Percentiles rank a stretch among this genome's conserved stretches.
phyloP scores from a whole-genome alignment of 2,329 filamentous ascomycete genomes.

The Grosmannia clavigera region DNA sequence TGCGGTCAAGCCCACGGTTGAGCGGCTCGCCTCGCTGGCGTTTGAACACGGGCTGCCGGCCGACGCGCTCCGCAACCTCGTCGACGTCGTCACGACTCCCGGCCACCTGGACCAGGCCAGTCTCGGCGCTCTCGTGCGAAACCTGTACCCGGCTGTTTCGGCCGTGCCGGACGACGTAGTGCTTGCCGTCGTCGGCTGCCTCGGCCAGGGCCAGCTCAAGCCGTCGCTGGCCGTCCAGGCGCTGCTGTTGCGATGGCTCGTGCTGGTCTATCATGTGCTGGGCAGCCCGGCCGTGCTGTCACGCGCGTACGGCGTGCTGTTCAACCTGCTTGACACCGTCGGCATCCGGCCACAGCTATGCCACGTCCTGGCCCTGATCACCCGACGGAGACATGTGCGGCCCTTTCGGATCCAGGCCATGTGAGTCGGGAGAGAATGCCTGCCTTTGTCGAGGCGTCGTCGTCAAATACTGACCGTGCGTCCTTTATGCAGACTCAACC shows the following conservation, averaged over 20 bases:
- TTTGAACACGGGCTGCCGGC: conserved; percentile 57
- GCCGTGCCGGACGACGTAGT: conserved; percentile 45
- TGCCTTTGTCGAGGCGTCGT: not conserved
- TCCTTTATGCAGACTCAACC: conserved; percentile 32
- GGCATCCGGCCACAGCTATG: conserved; percentile 56
- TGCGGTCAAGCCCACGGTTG: conserved; percentile 51
- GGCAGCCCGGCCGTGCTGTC: conserved; percentile 44
- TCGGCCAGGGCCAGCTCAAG: conserved; percentile 70
- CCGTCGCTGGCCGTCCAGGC: conserved; percentile 59
- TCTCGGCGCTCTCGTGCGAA: conserved; percentile 54
- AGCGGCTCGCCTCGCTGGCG: conserved; percentile 47
- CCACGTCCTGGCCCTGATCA: conserved; percentile 67
- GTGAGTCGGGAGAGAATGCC: conserved; percentile 25
- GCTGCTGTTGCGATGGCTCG: conserved; percentile 63
- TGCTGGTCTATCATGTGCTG: conserved; percentile 61
- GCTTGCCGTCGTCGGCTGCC: conserved; percentile 53
- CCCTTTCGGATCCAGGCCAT: conserved; percentile 72
- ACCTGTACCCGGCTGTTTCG: conserved; percentile 59
- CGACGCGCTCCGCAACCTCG: conserved; percentile 45
- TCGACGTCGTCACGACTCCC: conserved; percentile 54
- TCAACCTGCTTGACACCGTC: conserved; percentile 71
- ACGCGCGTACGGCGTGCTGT: conserved; percentile 62
- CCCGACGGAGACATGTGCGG: conserved; percentile 68
- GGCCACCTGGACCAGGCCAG: conserved; percentile 67
- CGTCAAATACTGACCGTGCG: not conserved